A percentile compares a stretch with the other conserved stretches of the same genome.
Conservation (phyloP, 2,329 filamentous ascomycete genomes). For the Byssothecium circinans region DNA sequence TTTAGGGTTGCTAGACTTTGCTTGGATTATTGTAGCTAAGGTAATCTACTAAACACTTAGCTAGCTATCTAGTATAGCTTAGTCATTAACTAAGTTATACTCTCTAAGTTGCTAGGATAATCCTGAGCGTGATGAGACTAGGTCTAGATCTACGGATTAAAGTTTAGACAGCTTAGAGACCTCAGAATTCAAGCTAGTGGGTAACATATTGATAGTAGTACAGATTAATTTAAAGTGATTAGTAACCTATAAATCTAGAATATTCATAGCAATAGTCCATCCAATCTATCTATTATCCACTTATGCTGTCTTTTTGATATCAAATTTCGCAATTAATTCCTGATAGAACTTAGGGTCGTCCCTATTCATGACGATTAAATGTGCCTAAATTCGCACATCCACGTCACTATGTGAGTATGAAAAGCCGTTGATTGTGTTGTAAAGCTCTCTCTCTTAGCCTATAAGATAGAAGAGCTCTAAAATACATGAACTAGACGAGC, state of each 20-base stretch:
- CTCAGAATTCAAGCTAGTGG: constrained; percentile 7
- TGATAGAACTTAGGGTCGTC: constrained; percentile 16
- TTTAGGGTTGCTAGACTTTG: too few relatives aligned
- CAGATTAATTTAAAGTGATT: constrained; percentile 12
- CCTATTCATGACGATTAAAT: constrained; percentile 20
- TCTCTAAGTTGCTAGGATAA: constrained; percentile 9
- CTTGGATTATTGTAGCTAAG: too few relatives aligned
- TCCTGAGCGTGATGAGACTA: constrained; percentile 16
- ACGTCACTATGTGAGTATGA: constrained; percentile 22
- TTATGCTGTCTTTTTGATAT: constrained; percentile 7
- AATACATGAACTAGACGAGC: constrained; percentile 13
- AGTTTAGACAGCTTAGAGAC: constrained; percentile 4
- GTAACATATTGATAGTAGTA: constrained; percentile 13
- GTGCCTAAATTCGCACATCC: constrained; percentile 17
- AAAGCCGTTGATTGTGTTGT: constrained; percentile 20
- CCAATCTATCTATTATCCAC: constrained; percentile 7
- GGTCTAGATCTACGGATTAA: constrained; percentile 5
- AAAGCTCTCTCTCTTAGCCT: constrained; percentile 19
- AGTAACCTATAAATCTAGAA: constrained; percentile 15
- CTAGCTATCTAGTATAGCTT: constrained; percentile 12
- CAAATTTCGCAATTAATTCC: constrained; percentile 16
- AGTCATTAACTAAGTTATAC: constrained; percentile 10
- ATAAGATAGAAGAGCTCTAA: constrained; percentile 18
- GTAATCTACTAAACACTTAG: too few relatives aligned
- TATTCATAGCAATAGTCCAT: constrained; percentile 10